Conservation (phyloP, 2,329 filamentous ascomycete genomes). For the Fusarium chaquense region DNA sequence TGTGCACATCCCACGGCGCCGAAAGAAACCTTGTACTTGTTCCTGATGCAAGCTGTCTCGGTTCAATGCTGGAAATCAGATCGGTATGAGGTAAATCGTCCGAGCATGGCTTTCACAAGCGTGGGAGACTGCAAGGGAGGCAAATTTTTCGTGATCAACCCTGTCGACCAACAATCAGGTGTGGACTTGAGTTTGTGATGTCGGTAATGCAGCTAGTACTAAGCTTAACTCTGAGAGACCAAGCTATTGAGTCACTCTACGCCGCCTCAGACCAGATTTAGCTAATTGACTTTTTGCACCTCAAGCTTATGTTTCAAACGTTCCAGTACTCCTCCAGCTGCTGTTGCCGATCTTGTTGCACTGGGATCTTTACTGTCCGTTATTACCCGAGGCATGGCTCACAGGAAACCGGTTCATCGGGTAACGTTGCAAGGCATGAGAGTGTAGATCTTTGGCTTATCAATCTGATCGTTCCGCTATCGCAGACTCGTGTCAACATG, state of each 20-base stretch:
- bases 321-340: background rate
- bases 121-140: background rate
- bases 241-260: background rate
- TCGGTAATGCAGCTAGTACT: background rate
- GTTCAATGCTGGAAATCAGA: background rate
- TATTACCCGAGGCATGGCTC: background rate
- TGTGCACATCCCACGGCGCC: background rate
- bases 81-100: conserved; percentile 7
- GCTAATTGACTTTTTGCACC: too few species aligned
- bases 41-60: background rate
- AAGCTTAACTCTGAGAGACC: background rate
- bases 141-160: background rate
- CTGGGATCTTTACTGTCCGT: background rate
- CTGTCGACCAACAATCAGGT: background rate
- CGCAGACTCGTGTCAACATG: background rate
- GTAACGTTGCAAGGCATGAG: background rate
- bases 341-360: background rate
- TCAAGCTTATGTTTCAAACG: too few species aligned
- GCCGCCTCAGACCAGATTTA: background rate
- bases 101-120: background rate
- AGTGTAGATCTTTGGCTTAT: background rate
- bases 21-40: background rate
- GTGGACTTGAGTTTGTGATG: background rate
- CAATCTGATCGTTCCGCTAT: conserved; percentile 6
- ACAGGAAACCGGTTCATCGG: background rate